These are phyloP conservation scores for Mycena metata DNA, from an alignment of 768 basidiomycete genomes.

Conservation along the genomic window DNA sequence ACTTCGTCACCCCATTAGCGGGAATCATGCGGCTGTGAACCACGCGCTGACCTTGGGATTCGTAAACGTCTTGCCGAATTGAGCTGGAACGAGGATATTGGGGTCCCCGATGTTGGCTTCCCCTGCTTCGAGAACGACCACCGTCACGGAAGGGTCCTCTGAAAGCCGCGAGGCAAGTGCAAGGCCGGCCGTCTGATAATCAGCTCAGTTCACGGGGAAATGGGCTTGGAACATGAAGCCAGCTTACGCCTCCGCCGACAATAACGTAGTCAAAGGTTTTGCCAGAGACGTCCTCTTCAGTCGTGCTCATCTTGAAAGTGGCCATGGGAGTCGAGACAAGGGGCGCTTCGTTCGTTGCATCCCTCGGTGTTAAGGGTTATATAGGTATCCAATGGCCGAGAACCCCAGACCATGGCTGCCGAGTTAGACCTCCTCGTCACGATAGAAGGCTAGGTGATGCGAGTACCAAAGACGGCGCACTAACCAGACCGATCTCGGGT, in stretches of 20 bases:
- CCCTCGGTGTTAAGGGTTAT: too few relatives aligned
- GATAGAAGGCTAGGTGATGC: too few relatives aligned
- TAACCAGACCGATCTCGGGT: too few relatives aligned
- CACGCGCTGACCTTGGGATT: conserved; percentile 44
- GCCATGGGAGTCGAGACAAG: too few relatives aligned
- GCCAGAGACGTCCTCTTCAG: conserved; percentile 32
- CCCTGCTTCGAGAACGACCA: conserved; percentile 58
- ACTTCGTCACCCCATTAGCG: conserved; percentile 35
- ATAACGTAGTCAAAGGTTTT: conserved; percentile 50
- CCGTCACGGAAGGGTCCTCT: conserved; percentile 52
- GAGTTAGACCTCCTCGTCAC: too few relatives aligned
- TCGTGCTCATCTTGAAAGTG: not conserved
- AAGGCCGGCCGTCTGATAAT: conserved; percentile 52
- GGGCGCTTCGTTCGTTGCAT: too few relatives aligned
- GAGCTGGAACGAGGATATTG: conserved; percentile 49
- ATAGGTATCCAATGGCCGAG: too few relatives aligned
- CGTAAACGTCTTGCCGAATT: conserved; percentile 45
- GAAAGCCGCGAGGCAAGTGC: conserved; percentile 58
- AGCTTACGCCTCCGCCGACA: conserved; percentile 44
- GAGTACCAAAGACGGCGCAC: too few relatives aligned
- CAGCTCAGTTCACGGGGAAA: too few relatives aligned
- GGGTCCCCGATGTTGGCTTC: conserved; percentile 50
- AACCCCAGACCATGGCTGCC: too few relatives aligned
- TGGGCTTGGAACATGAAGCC: not conserved
- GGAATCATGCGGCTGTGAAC: not conserved